Evolutionary conservation across 1,284 basidiomycete species (phyloP), one percentile per base, ranked within the genome.

Genomic region (Ganoderma resinaceum): DNA sequence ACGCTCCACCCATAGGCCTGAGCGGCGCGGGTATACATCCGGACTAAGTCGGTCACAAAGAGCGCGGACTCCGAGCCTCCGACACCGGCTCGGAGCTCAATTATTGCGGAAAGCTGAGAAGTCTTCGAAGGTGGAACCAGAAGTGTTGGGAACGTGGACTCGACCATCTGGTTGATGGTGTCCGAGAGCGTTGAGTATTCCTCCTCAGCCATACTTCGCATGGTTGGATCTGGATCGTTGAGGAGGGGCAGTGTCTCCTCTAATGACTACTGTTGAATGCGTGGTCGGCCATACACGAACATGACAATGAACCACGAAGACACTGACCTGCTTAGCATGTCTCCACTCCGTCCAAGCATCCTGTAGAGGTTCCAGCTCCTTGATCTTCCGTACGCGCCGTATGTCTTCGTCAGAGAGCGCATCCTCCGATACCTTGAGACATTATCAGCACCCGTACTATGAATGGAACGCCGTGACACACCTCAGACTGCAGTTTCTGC

Each of bases 61-160:
- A 98, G 83, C 6, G 89, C 89, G 0, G 96, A 87, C 80, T 99
- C 97, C 4, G 91, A 91, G 0, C 97, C 97, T 0, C 97, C 98
- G 0, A 97, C 95, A 2, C 96, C 98, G 0, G 95, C 90, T 75
- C 97, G 97, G 40, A 99, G 82, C 74, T 99, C 97, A 66, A 99
- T 82, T 65, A 99, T 84, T 0, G 94, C 94, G 3, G 93, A 93
- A 7, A 95, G 82, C 1, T 87, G 78, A 0, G 85, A 80, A 0
- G 94, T 92, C 8, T 85, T 75, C 0, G 93, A 91, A 0, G 88
- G 82, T 0, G 94, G 94, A 0, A 96, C 84, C 65, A 98, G 87
- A 5, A 94, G 83, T 0, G 84, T 69, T 0, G 94, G 91, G 70
- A 98, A 89, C 0, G 85, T 87, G 0, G 80, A 76, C 12, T 85